Conservation (phyloP, 1,284 basidiomycete genomes). For the Erythrobasidium hasegawianum region DNA sequence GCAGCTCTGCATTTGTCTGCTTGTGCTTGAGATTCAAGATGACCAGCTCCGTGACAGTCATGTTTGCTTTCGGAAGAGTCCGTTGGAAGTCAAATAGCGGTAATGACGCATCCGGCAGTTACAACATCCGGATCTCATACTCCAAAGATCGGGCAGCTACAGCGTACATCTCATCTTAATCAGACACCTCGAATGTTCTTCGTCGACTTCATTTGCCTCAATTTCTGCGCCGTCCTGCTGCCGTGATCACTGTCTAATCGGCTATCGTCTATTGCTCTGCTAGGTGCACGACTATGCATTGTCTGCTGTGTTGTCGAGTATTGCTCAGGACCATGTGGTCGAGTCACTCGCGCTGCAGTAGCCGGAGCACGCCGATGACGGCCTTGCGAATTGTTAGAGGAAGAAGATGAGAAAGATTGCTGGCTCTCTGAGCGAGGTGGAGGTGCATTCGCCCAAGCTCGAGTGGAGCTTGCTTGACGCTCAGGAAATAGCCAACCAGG, state of each 20-base stretch:
- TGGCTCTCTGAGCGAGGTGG: not conserved
- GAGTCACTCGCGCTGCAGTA: no score
- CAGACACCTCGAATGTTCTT: not conserved
- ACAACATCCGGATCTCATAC: not conserved
- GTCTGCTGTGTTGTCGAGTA: not conserved
- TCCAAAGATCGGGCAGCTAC: not conserved
- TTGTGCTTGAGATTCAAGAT: conserved; percentile 20
- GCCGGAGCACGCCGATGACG: no score
- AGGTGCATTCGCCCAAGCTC: conserved; percentile 7
- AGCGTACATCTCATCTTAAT: not conserved
- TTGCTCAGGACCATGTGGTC: no score
- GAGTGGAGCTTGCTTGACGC: not conserved
- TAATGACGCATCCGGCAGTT: not conserved
- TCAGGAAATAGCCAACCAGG: conserved; percentile 29
- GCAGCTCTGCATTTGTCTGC: conserved; percentile 9
- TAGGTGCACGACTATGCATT: not conserved
- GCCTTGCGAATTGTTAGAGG: not conserved
- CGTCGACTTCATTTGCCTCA: conserved; percentile 22
- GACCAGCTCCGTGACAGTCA: conserved; percentile 12
- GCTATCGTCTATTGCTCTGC: not conserved
- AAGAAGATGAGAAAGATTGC: not conserved
- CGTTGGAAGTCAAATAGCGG: not conserved
- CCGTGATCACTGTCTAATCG: conserved; percentile 1
- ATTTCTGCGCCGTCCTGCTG: conserved; percentile 24
- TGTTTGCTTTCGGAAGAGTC: not conserved